These are phyloP conservation scores for Pseudomicrostroma phylloplanum DNA, from an alignment of 1,284 basidiomycete genomes.

Conservation along the genomic window DNA sequence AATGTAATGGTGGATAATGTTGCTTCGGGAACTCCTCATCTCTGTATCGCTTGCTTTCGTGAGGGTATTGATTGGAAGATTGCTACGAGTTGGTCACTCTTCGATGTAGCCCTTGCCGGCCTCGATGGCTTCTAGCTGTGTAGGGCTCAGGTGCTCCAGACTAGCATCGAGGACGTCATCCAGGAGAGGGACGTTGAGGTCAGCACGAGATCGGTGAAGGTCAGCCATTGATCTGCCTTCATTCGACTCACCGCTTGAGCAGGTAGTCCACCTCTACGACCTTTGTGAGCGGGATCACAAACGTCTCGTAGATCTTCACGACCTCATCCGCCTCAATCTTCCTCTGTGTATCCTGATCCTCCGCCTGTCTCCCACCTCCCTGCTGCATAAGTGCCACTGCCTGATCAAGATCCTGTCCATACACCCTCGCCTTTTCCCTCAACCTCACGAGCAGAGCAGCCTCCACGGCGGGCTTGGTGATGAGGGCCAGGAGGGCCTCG, in stretches of 20 bases:
- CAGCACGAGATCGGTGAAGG: not conserved
- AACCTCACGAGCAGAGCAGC: slow-evolving; percentile 75
- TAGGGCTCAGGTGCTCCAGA: slow-evolving; percentile 3
- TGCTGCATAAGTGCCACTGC: slow-evolving; percentile 16
- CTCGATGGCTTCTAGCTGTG: slow-evolving; percentile 1
- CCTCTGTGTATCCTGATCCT: slow-evolving; percentile 14
- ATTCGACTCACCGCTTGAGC: slow-evolving; percentile 21
- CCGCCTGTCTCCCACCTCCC: slow-evolving; percentile 1
- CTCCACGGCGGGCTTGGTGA: slow-evolving; percentile 95
- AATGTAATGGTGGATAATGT: too few species aligned
- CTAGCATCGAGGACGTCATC: not conserved
- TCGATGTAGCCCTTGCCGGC: slow-evolving; percentile 4
- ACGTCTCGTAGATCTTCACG: slow-evolving; percentile 83
- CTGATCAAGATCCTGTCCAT: slow-evolving; percentile 76
- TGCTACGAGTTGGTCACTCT: not conserved
- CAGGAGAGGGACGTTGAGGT: not conserved
- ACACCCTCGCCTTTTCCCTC: slow-evolving; percentile 82
- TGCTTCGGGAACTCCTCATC: too few species aligned
- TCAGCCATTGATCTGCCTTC: not conserved
- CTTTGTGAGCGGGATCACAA: slow-evolving; percentile 94
- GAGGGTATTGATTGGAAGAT: too few species aligned
- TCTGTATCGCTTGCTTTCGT: too few species aligned
- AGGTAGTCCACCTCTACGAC: slow-evolving; percentile 75
- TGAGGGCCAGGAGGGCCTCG: slow-evolving; percentile 65
- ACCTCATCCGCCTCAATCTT: slow-evolving; percentile 93